phyloP scores from a whole-genome alignment of 164 flowering plant species.

The Magnolia officinalis region DNA sequence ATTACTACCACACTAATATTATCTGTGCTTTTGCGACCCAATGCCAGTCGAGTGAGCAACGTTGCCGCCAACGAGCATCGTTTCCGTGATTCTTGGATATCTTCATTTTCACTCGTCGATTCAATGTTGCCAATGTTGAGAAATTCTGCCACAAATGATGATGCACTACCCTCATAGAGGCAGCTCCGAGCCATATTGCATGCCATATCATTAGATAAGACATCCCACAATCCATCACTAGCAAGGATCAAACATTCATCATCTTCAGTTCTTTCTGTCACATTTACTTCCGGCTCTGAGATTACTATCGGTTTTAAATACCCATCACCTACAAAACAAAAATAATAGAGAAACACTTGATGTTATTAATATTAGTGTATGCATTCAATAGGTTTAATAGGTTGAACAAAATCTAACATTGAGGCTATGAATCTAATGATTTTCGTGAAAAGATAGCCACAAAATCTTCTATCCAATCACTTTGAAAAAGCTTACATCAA shows the following conservation, averaged over 20 bases:
- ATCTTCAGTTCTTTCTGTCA: constrained; percentile 35
- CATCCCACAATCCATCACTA: constrained; percentile 74
- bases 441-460: too few species aligned
- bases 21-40: constrained; percentile 48
- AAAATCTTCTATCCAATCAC: too few species aligned
- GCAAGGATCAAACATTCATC: constrained; percentile 63
- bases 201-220: constrained; percentile 41
- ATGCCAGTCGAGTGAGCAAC: constrained; percentile 53
- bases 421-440: too few species aligned
- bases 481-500: too few species aligned
- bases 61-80: constrained; percentile 49
- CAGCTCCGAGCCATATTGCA: constrained; percentile 40
- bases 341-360: neutral
- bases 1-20: constrained; percentile 58
- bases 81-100: constrained; percentile 14
- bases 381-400: too few species aligned
- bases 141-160: neutral
- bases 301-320: constrained; percentile 46
- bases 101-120: constrained; percentile 8
- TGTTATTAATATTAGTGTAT: neutral
- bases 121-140: constrained; percentile 7
- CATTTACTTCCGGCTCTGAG: constrained; percentile 50
- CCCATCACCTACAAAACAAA: constrained; percentile 38
- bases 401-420: too few species aligned
- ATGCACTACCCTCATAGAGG: constrained; percentile 25